A percentile compares a stretch with the other conserved stretches of the same genome.
Evolutionary conservation across 2,329 filamentous ascomycete genomes (phyloP).

Genomic region (Phialocephala subalpina): DNA sequence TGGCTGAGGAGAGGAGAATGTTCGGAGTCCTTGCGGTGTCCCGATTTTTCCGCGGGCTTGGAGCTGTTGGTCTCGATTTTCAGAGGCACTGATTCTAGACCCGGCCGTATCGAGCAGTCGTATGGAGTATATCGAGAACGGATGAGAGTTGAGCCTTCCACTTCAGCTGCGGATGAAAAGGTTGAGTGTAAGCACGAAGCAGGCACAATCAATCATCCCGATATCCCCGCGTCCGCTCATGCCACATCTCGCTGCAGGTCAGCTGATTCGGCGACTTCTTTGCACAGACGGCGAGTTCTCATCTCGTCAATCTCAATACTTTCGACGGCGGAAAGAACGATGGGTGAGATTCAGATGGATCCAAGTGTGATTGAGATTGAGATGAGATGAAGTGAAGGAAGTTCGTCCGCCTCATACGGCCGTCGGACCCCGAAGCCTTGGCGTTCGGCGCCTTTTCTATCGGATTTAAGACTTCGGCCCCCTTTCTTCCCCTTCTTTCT

Average conservation of each 20-base stretch:
- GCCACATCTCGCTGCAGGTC: background rate
- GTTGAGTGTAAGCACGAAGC: background rate
- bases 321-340: background rate
- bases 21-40: background rate
- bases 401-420: background rate
- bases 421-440: background rate
- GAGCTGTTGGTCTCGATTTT: background rate
- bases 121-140: background rate
- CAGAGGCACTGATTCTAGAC: background rate
- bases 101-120: background rate
- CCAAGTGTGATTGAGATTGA: background rate
- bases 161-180: background rate
- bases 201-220: background rate
- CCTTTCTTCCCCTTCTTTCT: background rate
- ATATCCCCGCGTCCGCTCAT: background rate
- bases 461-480: background rate
- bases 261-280: constrained; percentile 2
- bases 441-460: background rate
- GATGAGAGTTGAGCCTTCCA: background rate
- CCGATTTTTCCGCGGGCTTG: constrained; percentile 1
- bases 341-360: background rate
- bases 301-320: background rate
- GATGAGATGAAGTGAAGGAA: background rate
- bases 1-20: background rate
- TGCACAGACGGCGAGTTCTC: background rate